phyloP scores from a whole-genome alignment of 805 yeast genomes.

The Myxozyma lipomycoides region DNA sequence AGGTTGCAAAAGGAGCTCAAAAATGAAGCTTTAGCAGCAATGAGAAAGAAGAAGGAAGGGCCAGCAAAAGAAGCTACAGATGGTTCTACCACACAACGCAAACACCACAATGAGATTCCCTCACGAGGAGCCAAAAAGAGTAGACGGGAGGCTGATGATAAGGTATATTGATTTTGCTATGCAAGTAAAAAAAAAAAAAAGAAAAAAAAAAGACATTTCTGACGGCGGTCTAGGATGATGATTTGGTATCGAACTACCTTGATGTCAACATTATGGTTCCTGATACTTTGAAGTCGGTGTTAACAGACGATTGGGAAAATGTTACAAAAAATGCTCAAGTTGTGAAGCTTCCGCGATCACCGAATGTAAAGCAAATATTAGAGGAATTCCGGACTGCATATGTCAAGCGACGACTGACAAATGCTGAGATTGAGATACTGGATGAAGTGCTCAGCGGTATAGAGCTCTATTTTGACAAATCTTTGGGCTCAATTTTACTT shows the following conservation, averaged over 20 bases:
- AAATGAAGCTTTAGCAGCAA: constrained; percentile 41
- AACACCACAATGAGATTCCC: not conserved
- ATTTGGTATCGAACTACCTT: constrained; percentile 31
- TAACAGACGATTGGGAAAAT: constrained; percentile 92
- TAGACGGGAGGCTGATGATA: constrained; percentile 25
- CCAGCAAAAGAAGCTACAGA: constrained; percentile 14
- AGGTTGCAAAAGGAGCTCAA: constrained; percentile 59
- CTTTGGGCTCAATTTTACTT: constrained; percentile 63
- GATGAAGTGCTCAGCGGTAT: constrained; percentile 72
- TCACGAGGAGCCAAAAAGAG: constrained; percentile 16
- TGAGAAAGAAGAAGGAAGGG: constrained; percentile 31
- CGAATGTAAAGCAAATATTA: constrained; percentile 53
- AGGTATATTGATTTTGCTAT: constrained; percentile 4
- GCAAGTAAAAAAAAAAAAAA: not conserved
- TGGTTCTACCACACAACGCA: constrained; percentile 9
- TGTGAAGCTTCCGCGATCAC: constrained; percentile 58
- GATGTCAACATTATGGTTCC: constrained; percentile 61
- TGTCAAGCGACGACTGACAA: constrained; percentile 33
- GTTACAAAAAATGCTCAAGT: constrained; percentile 72
- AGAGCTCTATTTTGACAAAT: constrained; percentile 65
- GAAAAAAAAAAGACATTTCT: constrained; percentile 37
- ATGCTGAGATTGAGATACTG: constrained; percentile 48
- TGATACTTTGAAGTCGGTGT: constrained; percentile 57
- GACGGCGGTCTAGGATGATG: not conserved
- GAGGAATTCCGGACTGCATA: constrained; percentile 43